Conservation (phyloP, 2,329 filamentous ascomycete species). For the Penicillium oxalicum region DNA sequence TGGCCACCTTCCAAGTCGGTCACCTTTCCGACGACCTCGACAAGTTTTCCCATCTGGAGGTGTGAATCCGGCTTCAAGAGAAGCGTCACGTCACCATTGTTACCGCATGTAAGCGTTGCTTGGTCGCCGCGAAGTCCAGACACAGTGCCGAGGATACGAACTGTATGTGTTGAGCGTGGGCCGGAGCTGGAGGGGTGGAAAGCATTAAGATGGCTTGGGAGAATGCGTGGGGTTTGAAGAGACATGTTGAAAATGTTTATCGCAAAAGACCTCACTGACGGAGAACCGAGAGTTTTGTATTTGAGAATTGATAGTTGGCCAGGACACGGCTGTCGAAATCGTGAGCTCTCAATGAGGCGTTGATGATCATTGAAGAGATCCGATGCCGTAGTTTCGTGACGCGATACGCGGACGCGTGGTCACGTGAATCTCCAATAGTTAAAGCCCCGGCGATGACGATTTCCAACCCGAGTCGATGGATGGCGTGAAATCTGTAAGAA, state of each 20-base stretch:
- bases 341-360: no score
- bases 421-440: slow-evolving; percentile 14
- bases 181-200: slow-evolving; percentile 53
- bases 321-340: no score
- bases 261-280: no score
- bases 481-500: no score
- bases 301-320: no score
- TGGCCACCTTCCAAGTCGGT: slow-evolving; percentile 37
- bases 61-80: slow-evolving; percentile 58
- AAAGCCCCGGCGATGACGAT: no score
- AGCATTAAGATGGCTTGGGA: slow-evolving; percentile 68
- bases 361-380: no score
- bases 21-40: slow-evolving; percentile 45
- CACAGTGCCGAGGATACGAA: slow-evolving; percentile 83
- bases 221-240: slow-evolving; percentile 74
- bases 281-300: no score
- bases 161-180: slow-evolving; percentile 51
- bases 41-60: slow-evolving; percentile 40
- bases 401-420: slow-evolving; percentile 19
- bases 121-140: slow-evolving; percentile 72
- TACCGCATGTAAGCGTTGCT: slow-evolving; percentile 69
- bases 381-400: slow-evolving; percentile 1
- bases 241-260: slow-evolving; percentile 49
- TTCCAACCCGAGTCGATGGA: no score
- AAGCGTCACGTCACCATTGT: slow-evolving; percentile 64